Evolutionary conservation across 2,329 filamentous ascomycete species (phyloP), one percentile per base, ranked within the genome.

Genomic region (Colletotrichum truncatum): DNA sequence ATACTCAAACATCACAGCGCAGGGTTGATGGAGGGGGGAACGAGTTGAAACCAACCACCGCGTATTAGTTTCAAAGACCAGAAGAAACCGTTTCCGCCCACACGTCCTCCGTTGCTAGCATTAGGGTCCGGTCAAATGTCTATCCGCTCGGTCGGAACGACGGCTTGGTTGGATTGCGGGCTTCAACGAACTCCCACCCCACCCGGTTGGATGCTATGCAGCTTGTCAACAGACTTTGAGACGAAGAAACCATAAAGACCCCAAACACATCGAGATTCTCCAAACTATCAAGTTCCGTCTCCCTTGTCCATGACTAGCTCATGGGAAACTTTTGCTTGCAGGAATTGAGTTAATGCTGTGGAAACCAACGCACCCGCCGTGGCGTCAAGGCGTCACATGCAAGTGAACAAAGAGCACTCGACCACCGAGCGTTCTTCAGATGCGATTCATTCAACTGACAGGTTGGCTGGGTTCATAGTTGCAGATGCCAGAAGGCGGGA

Each of bases 21-120:
- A 32, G 18, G 34, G 34, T 18, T 23, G 14, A 21, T 49, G 23
- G 14, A 6, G 32, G 21, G 28, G 21, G 14, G 32, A 6, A 14
- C 23, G 46, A 34, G 21, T 62, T 45, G 57, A 62, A 65, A 62
- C 49, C n/a, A 25, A n/a, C 26, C 46, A 7, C 43, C 58, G 53
- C 30, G 25, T 10, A 6, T 38, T 18, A 23, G 58, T 62, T 62
- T 56, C 61, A 60, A 16, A 16, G 36, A 25, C 53, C 38, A 18
- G 23, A 43, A 16, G 7, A 30, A 39, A 39, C 4, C 25, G n/a
- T n/a, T n/a, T n/a, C n/a, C n/a, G n/a, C n/a, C n/a, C n/a, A n/a
- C n/a, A n/a, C n/a, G n/a, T n/a, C n/a, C n/a, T n/a, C n/a, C n/a
- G n/a, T n/a, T n/a, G n/a, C n/a, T n/a, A n/a, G n/a, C n/a, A n/a